Base-by-base conservation (phyloP, 2,329 filamentous ascomycete genomes). In the Penicillium sp. region DNA sequence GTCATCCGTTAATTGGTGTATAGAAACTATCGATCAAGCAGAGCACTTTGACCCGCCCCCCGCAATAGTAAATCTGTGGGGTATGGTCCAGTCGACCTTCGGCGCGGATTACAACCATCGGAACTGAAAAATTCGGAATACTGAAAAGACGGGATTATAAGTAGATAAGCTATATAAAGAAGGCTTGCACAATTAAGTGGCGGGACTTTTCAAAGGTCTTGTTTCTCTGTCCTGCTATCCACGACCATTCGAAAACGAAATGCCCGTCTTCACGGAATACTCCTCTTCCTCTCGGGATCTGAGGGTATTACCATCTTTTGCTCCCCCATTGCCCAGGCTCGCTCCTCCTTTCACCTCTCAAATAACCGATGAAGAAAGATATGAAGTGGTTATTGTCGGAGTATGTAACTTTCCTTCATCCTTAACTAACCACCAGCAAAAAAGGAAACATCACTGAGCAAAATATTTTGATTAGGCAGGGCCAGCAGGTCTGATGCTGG, bases 351-450 rank as follows among this genome's bases (percentile, higher is more conserved):
- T 28, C 4, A 14, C 7, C 14, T 16, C 23, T 11, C n/a, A n/a
- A n/a, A n/a, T n/a, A 11, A 18, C 8, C 11, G 23, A 14, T 1
- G 14, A 6, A 18, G 39, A 43, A 8, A 18, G 19, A 51, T 76
- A 75, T 61, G 75, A 78, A 62, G 73, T 77, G 1, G 61, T 78
- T 3, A 61, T 78, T 6, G 67, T 71, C 13, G 76, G 76, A 40
- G 55, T 57, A 55, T 29, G 55, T 54, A 43, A 7, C 3, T n/a
- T n/a, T n/a, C n/a, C n/a, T 28, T 23, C 23, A n/a, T 24, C 21
- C 11, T 14, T 13, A 14, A 8, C 10, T 8, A 37, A 19, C n/a
- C n/a, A 9, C 18, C 5, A 37, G 19, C 11, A 10, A 4, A 14
- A 9, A 2, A 11, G 16, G 19, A 37, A 9, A 16, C 4, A 4